Percentiles rank a stretch among this genome's conserved stretches.
Evolutionary conservation across 2,329 filamentous ascomycete species (phyloP).

Genomic region (Rhynchosporium graminicola): DNA sequence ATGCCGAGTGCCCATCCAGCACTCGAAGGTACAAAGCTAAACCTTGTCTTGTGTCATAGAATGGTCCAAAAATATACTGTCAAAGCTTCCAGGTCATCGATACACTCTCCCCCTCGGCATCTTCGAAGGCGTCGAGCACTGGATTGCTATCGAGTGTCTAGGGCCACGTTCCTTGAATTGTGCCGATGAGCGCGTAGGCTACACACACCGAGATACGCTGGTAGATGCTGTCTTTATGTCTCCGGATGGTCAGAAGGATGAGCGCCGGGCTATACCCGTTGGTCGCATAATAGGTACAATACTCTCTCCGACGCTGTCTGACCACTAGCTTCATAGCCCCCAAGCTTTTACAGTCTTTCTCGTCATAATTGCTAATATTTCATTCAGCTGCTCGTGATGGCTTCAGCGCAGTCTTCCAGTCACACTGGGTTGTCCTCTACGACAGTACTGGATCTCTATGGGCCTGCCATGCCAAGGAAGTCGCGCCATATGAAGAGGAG

Average conservation of each 20-base stretch:
- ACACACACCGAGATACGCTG: background rate
- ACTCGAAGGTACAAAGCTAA: too few species aligned
- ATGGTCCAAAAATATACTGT: too few species aligned
- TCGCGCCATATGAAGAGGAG: background rate
- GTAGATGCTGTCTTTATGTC: background rate
- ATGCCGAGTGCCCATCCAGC: too few species aligned
- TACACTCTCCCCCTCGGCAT: too few species aligned
- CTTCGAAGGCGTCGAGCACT: too few species aligned
- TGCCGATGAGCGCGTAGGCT: background rate
- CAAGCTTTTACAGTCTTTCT: background rate
- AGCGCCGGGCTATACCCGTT: background rate
- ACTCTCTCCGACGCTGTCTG: background rate
- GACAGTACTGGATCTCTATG: background rate
- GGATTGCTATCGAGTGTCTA: too few species aligned
- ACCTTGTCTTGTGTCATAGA: too few species aligned
- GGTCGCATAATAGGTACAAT: background rate
- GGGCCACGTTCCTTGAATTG: too few species aligned
- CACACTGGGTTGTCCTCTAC: background rate
- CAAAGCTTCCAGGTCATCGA: too few species aligned
- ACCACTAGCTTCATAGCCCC: background rate
- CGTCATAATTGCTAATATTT: background rate
- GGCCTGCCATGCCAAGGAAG: conserved; percentile 1
- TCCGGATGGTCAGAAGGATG: background rate
- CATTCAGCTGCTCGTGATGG: background rate
- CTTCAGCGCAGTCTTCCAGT: background rate